Conservation (phyloP, 2,329 filamentous ascomycete genomes). For the Monilinia vaccinii-corymbosi region DNA sequence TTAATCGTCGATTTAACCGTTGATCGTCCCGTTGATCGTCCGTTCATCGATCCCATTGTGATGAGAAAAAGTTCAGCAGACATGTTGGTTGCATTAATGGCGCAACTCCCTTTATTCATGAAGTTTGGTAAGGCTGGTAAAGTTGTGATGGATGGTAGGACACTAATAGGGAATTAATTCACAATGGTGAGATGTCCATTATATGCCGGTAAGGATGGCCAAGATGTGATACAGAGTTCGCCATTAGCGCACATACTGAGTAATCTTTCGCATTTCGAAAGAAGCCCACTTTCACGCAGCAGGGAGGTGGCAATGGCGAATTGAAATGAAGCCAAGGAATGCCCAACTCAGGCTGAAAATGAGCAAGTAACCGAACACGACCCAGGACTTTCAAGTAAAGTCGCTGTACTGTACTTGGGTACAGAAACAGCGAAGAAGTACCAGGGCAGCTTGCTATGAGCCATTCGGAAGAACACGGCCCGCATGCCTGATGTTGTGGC, state of each 20-base stretch:
- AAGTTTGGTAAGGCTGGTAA: not conserved
- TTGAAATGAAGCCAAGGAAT: not conserved
- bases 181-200: not conserved
- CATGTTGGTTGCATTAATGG: not conserved
- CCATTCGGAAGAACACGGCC: conserved; percentile 9
- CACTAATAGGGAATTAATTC: not conserved
- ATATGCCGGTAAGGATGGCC: not conserved
- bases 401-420: not conserved
- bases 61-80: conserved; percentile 1
- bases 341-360: not conserved
- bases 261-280: not conserved
- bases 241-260: not conserved
- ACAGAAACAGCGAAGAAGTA: not conserved
- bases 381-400: not conserved
- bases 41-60: not conserved
- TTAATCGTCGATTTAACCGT: not conserved
- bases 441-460: not conserved
- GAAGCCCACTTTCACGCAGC: conserved; percentile 3
- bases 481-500: conserved; percentile 8
- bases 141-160: not conserved
- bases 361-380: not conserved
- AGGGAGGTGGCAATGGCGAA: conserved; percentile 5
- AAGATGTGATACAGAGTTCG: conserved; percentile 1
- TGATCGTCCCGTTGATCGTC: not conserved
- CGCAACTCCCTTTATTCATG: not conserved